Percentiles rank a stretch among this genome's conserved stretches.
phyloP scores from a whole-genome alignment of 495 filamentous ascomycete genomes.

The Physcia stellaris region DNA sequence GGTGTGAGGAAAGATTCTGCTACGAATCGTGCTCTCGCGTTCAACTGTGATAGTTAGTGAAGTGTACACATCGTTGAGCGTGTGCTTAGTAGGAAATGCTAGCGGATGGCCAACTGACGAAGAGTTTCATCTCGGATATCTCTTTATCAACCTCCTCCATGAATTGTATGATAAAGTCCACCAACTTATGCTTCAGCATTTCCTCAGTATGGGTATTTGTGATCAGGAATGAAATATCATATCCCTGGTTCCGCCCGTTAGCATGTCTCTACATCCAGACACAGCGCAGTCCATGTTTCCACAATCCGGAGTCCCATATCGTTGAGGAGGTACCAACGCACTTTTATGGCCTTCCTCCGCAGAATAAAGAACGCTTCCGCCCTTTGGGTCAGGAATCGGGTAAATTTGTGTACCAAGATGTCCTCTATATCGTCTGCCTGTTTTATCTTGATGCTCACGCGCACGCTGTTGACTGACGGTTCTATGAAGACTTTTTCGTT shows the following conservation, averaged over 20 bases:
- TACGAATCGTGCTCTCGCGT: slow-evolving; percentile 93
- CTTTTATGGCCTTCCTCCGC: slow-evolving; percentile 87
- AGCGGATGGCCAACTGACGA: slow-evolving; percentile 45
- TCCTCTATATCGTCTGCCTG: slow-evolving; percentile 98
- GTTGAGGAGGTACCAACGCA: slow-evolving; percentile 27
- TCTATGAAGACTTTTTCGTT: slow-evolving; percentile 90
- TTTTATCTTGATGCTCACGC: slow-evolving; percentile 95
- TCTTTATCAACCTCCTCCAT: slow-evolving; percentile 99
- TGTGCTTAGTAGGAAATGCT: background rate
- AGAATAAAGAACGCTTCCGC: slow-evolving; percentile 97
- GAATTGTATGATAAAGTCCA: slow-evolving; percentile 97
- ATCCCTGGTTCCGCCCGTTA: slow-evolving; percentile 46
- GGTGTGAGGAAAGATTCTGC: slow-evolving; percentile 96
- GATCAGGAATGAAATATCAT: slow-evolving; percentile 97
- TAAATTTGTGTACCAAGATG: slow-evolving; percentile 96
- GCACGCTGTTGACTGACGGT: slow-evolving; percentile 87
- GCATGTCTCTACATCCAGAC: background rate
- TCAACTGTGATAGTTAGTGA: slow-evolving; percentile 50
- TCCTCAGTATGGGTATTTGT: slow-evolving; percentile 97
- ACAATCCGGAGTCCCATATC: background rate
- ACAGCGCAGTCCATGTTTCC: background rate
- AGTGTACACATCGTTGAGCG: background rate
- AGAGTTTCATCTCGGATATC: slow-evolving; percentile 99
- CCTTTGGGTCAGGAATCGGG: slow-evolving; percentile 85
- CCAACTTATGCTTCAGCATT: slow-evolving; percentile 96